phyloP scores from a whole-genome alignment of 352 stramenopile species.

The Globisporangium cederbergense region DNA sequence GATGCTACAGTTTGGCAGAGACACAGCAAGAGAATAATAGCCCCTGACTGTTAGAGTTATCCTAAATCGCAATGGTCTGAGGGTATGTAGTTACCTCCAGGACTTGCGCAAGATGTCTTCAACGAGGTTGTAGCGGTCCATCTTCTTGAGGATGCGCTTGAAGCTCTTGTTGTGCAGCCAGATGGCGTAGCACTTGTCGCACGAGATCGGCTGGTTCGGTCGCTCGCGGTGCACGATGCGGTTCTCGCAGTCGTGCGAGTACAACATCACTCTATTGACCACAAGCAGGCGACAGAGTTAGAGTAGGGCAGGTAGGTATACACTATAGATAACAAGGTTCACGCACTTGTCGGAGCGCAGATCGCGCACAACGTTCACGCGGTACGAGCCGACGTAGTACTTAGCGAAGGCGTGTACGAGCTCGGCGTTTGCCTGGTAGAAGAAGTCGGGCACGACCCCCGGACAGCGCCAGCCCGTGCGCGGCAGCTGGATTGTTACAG shows the following conservation, averaged over 20 bases:
- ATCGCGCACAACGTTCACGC: constrained; percentile 61
- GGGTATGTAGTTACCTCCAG: constrained; percentile 36
- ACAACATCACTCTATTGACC: constrained; percentile 48
- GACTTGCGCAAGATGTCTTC: constrained; percentile 55
- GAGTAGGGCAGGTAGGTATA: background rate
- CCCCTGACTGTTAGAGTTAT: background rate
- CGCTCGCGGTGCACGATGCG: constrained; percentile 43
- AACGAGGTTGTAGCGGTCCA: constrained; percentile 57
- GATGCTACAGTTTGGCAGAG: constrained; percentile 14
- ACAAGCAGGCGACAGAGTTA: background rate
- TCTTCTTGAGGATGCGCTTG: constrained; percentile 65
- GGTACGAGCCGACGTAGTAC: constrained; percentile 60
- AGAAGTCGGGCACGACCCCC: constrained; percentile 49
- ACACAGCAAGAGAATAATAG: background rate
- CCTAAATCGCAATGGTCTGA: background rate
- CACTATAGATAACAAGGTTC: background rate
- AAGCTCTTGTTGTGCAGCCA: constrained; percentile 70
- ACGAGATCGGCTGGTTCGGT: constrained; percentile 42
- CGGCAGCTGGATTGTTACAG: constrained; percentile 34
- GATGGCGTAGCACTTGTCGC: constrained; percentile 47
- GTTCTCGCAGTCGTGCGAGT: constrained; percentile 70
- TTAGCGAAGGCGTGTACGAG: constrained; percentile 64
- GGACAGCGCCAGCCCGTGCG: constrained; percentile 57
- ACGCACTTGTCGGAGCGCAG: constrained; percentile 59
- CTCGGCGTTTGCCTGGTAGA: constrained; percentile 47